Conservation (phyloP, 139 green algal species). For the Pycnococcus provasolii region DNA sequence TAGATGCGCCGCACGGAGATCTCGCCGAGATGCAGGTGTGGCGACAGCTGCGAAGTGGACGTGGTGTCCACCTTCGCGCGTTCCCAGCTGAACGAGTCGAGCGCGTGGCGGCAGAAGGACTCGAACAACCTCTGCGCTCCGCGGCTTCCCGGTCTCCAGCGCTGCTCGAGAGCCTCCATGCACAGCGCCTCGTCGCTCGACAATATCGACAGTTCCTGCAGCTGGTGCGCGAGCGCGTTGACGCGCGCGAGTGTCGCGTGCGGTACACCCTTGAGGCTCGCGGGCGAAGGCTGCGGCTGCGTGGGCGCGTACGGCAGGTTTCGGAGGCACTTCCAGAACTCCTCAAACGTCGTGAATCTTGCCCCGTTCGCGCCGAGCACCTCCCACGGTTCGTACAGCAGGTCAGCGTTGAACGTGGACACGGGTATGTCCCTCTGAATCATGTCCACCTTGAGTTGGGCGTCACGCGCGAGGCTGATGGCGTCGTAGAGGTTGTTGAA, state of each 20-base stretch:
- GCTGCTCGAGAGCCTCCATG: conserved; percentile 51
- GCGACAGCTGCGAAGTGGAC: conserved; percentile 69
- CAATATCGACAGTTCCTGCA: too few relatives aligned
- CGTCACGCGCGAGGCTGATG: conserved; percentile 77
- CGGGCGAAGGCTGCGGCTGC: background rate
- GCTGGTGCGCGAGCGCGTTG: too few relatives aligned
- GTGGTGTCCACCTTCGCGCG: conserved; percentile 45
- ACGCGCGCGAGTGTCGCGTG: too few relatives aligned
- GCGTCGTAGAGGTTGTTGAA: conserved; percentile 42
- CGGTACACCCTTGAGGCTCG: too few relatives aligned
- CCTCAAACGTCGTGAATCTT: conserved; percentile 64
- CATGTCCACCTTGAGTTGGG: conserved; percentile 63
- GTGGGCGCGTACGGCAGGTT: conserved; percentile 27
- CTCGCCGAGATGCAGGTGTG: conserved; percentile 82
- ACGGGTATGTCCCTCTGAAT: conserved; percentile 29
- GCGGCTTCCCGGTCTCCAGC: conserved; percentile 59
- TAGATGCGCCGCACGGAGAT: conserved; percentile 62
- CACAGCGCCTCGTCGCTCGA: conserved; percentile 15
- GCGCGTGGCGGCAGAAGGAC: conserved; percentile 49
- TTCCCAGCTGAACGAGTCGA: conserved; percentile 59
- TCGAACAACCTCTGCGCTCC: conserved; percentile 50
- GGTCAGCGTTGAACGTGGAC: conserved; percentile 70
- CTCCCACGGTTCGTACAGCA: conserved; percentile 86
- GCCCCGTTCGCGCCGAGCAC: conserved; percentile 53
- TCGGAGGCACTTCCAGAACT: conserved; percentile 57